phyloP scores from a whole-genome alignment of 2,329 filamentous ascomycete genomes.

The Monascus ruber region DNA sequence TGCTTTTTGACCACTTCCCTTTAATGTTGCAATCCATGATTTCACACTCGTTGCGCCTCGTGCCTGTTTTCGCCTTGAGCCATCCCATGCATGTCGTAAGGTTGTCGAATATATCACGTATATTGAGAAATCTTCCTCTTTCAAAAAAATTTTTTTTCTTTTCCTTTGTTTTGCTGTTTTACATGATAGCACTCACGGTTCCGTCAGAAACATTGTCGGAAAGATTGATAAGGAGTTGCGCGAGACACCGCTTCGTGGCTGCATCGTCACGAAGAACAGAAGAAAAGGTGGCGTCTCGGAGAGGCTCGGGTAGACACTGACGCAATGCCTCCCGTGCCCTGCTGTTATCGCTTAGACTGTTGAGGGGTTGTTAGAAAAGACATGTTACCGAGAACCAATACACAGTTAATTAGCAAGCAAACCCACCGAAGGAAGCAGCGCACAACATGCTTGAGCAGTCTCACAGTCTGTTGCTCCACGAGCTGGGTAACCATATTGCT shows the following conservation, averaged over 20 bases:
- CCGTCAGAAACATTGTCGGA: constrained; percentile 69
- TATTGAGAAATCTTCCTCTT: constrained; percentile 11
- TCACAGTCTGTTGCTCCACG: constrained; percentile 92
- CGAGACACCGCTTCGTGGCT: constrained; percentile 91
- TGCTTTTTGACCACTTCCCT: constrained; percentile 5
- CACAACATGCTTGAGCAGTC: constrained; percentile 93
- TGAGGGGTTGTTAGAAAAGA: neutral
- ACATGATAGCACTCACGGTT: constrained; percentile 28
- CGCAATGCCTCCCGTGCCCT: constrained; percentile 87
- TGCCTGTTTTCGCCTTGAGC: constrained; percentile 30
- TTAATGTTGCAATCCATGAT: constrained; percentile 9
- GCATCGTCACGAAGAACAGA: constrained; percentile 93
- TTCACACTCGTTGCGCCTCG: constrained; percentile 26
- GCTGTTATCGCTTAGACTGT: constrained; percentile 85
- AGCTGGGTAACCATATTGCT: constrained; percentile 98
- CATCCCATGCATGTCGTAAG: constrained; percentile 32
- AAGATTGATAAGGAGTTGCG: constrained; percentile 93
- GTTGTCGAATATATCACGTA: constrained; percentile 22
- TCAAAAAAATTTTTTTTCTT: neutral
- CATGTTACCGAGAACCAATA: neutral
- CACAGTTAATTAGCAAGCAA: neutral
- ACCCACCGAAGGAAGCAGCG: constrained; percentile 85
- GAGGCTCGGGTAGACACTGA: constrained; percentile 93
- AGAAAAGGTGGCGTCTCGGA: constrained; percentile 95
- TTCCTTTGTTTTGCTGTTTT: constrained; percentile 6